Evolutionary conservation across 306 rosid genomes (phyloP).

Genomic region (Dryas alaskensis): DNA sequence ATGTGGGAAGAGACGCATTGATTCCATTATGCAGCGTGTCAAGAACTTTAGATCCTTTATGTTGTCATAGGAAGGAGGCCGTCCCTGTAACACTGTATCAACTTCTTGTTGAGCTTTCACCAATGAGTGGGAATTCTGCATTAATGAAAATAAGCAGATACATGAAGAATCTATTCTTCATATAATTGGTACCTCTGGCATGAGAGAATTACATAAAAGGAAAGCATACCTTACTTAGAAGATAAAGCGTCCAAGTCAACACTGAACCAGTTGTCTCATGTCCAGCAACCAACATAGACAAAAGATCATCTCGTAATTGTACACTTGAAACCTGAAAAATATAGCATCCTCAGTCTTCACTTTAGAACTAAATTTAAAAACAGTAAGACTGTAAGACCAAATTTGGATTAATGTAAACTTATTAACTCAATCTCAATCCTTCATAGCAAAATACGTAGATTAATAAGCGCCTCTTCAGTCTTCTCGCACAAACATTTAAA

Average conservation of each 20-base stretch:
- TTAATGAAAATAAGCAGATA: slow-evolving; percentile 14
- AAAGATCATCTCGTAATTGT: slow-evolving; percentile 87
- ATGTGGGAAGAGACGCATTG: slow-evolving; percentile 87
- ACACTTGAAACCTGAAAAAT: slow-evolving; percentile 72
- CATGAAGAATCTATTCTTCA: not conserved
- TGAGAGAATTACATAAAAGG: not conserved
- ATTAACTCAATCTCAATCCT: not conserved
- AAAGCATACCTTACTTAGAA: slow-evolving; percentile 84
- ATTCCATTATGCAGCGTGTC: slow-evolving; percentile 80
- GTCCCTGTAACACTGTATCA: slow-evolving; percentile 77
- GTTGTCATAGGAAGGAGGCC: slow-evolving; percentile 72
- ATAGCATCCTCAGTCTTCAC: slow-evolving; percentile 13
- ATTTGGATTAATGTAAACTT: not conserved
- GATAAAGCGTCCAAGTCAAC: slow-evolving; percentile 93
- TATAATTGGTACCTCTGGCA: not conserved
- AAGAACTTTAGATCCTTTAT: slow-evolving; percentile 75
- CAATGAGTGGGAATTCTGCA: slow-evolving; percentile 59
- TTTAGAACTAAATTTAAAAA: slow-evolving; percentile 7
- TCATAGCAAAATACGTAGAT: not conserved
- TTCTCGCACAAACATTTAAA: not conserved
- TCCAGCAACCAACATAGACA: slow-evolving; percentile 93
- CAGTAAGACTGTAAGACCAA: too few species aligned
- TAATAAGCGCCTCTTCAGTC: not conserved
- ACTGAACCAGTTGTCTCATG: slow-evolving; percentile 96
- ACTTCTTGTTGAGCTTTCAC: slow-evolving; percentile 81